Base-by-base conservation (phyloP, 805 yeast genomes). In the Starmerella asiatica region DNA sequence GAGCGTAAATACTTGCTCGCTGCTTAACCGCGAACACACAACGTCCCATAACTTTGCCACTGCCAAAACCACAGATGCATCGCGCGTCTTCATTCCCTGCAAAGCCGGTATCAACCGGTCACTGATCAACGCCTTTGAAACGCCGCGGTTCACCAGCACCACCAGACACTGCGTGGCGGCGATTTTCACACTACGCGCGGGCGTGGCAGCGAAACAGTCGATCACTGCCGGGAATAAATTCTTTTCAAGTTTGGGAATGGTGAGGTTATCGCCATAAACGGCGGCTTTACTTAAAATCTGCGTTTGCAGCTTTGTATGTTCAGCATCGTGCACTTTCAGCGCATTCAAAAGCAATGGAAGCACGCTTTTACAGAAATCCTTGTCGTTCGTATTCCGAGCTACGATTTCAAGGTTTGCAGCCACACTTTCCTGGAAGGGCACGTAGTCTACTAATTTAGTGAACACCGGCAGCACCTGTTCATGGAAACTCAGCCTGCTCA, bases 61-160 rank as follows among this genome's bases (percentile, higher is more conserved):
- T 20, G 70, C 63, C 50, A 64, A 55, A 32, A 81, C 67, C 29
- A 82, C 75, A 32, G 73, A 61, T 14, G 80, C 68, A 51, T 81
- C 86, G 45, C 91, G 64, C 21, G 91, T 77, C 56, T 83, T 83
- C 69, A 83, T 71, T 14, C 73, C 71, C 49, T 71, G 70, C 42
- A 88, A 63, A 18, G 88, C 60, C 0, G 95, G 95, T n/a, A 91
- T 59, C 29, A 91, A 64, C 39, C 79, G 82, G 36, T 88, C 96
- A 27, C 68, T 67, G 26, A 85, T 71, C 2, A 80, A 71, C 38
- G 73, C 69, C 48, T 73, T 75, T 50, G 86, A 94, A 38, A 85
- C 67, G 16, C 44, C 45, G 24, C 40, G 29, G 8, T 35, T 21
- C 2, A 51, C 40, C 34, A 51, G 40, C 5, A 34, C 40, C n/a